Conservation (phyloP, 164 flowering plant species). For the Vitis rupestris region DNA sequence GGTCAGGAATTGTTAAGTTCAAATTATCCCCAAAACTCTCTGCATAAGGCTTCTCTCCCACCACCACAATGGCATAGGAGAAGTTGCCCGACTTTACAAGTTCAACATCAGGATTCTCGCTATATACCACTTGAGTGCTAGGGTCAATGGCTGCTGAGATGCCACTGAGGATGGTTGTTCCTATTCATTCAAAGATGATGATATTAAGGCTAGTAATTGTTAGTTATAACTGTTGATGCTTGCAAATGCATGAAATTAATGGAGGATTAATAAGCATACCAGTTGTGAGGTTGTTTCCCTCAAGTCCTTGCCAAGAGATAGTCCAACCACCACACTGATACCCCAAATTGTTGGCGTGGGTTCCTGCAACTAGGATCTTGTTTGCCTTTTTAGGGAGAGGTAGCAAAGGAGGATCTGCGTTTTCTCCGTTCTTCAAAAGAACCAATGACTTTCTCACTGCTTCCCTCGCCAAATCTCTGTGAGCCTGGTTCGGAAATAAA, state of each 20-base stretch:
- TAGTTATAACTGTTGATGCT: too few species aligned
- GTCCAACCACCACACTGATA: slow-evolving; percentile 41
- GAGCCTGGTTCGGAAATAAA: slow-evolving; percentile 14
- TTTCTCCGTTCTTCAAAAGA: slow-evolving; percentile 27
- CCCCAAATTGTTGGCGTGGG: slow-evolving; percentile 29
- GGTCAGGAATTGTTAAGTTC: slow-evolving; percentile 27
- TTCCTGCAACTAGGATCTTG: slow-evolving; percentile 28
- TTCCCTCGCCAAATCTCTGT: slow-evolving; percentile 34
- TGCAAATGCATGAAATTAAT: too few species aligned
- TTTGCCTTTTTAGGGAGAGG: slow-evolving; percentile 27
- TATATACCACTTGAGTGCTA: slow-evolving; percentile 17
- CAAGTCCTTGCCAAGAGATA: slow-evolving; percentile 26
- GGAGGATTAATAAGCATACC: slow-evolving; percentile 4
- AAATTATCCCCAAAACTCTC: slow-evolving; percentile 25
- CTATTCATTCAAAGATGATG: slow-evolving; percentile 5
- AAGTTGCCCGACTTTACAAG: slow-evolving; percentile 21
- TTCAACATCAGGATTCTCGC: slow-evolving; percentile 12
- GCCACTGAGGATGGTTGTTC: slow-evolving; percentile 27
- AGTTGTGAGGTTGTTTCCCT: slow-evolving; percentile 22
- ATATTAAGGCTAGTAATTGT: background rate
- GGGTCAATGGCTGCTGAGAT: slow-evolving; percentile 17
- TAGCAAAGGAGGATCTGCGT: slow-evolving; percentile 11
- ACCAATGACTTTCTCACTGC: slow-evolving; percentile 37
- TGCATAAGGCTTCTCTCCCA: slow-evolving; percentile 34
- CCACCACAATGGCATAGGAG: slow-evolving; percentile 33